These are phyloP conservation scores for Malassezia furfur DNA, from an alignment of 1,284 basidiomycete genomes.

Conservation along the genomic window DNA sequence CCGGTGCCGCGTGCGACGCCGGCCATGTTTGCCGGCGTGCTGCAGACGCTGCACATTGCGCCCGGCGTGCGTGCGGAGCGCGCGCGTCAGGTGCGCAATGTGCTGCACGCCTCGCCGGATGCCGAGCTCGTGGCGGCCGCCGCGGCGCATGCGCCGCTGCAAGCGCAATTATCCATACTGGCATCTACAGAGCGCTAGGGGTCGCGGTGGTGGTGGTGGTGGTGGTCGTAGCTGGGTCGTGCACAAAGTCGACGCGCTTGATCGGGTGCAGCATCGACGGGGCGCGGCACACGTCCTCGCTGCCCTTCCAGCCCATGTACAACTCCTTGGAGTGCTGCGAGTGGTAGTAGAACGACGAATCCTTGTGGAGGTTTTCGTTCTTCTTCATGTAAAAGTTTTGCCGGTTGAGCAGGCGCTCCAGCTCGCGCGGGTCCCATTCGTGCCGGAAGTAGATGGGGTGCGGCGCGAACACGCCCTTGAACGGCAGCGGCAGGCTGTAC, in stretches of 20 bases:
- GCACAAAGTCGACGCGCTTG: conserved; percentile 31
- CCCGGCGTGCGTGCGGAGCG: not conserved
- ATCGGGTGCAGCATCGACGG: conserved; percentile 46
- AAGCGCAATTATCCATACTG: not conserved
- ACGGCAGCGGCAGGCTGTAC: conserved; percentile 43
- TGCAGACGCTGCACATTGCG: conserved; percentile 9
- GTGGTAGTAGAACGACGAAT: conserved; percentile 47
- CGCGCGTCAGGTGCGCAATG: not conserved
- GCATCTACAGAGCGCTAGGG: not conserved
- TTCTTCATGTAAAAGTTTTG: conserved; percentile 47
- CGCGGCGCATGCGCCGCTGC: not conserved
- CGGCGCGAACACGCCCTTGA: conserved; percentile 47
- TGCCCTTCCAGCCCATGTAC: conserved; percentile 46
- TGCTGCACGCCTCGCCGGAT: not conserved
- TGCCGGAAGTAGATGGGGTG: conserved; percentile 48
- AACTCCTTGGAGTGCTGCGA: conserved; percentile 42
- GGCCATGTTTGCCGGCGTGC: conserved; percentile 6
- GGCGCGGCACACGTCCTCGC: conserved; percentile 42
- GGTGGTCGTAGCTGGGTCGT: not conserved
- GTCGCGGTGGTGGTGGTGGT: not conserved
- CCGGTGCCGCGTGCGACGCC: conserved; percentile 4
- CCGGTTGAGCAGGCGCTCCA: conserved; percentile 42
- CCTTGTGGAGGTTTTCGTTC: conserved; percentile 46
- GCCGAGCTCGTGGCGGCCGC: not conserved
- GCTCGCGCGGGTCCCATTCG: conserved; percentile 42